Base-by-base conservation (phyloP, 1,284 basidiomycete genomes). In the Schizophyllum amplum region DNA sequence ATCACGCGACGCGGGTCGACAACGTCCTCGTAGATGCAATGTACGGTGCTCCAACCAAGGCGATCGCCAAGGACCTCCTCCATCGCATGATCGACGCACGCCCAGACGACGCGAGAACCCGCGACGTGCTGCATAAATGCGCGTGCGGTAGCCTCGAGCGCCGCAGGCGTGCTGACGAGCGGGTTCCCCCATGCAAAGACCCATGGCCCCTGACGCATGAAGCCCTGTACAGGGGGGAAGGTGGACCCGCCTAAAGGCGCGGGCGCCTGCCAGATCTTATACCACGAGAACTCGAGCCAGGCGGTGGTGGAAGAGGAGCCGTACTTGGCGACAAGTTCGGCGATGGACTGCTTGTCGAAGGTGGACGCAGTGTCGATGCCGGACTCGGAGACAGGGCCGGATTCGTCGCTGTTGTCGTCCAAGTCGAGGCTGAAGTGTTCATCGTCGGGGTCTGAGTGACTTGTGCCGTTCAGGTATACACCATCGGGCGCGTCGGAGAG, bases 151-250 rank as follows among this genome's bases (percentile, higher is more conserved):
- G 67, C 63, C 24, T 57, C 60, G 24, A 77, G 66, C 1, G 72
- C 73, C 1, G 67, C 61, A 4, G 67, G 60, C 47, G 71, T 68
- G 1, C 75, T 76, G 21, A 78, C 72, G 4, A 78, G 63, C 1
- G 76, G 78, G 53, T 74, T 72, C 1, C 75, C 76, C 77, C 77
- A 79, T 4, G 74, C 76, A 57, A 78, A 79, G 46, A 76, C 64
- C 59, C 68, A 77, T 17, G 64, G 61, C 50, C 69, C 69, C 15
- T 27, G 54, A 5, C 46, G 64, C 71, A 73, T 73, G 63, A 73
- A 73, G 1, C 73, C 72, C 57, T 74, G 77, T 1, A 77, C 66
- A n/a, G 74, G 78, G 0, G 65, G 63, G 59, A 78, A 80, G 4
- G 71, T 68, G 3, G 75, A 77, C 54, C 70, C 65, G 1, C 68